Base-by-base conservation (phyloP, 768 basidiomycete genomes). In the Serpula lacrymans region DNA sequence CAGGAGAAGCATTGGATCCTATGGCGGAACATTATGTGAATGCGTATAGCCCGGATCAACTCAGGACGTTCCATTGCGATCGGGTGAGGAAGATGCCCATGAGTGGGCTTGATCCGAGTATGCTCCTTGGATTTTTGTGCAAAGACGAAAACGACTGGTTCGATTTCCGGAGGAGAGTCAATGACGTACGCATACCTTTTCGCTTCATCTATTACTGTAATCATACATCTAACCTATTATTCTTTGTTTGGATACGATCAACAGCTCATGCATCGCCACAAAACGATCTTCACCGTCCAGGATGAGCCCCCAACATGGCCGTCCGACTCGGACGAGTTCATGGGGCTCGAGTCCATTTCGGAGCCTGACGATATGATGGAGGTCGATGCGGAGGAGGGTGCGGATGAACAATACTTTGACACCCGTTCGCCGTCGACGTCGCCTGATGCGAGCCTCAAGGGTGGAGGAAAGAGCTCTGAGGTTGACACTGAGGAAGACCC, bases 1-100 rank as follows among this genome's bases (percentile, higher is more conserved):
- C 63, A 34, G 59, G 52, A 22, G 48, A 39, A 34, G 66, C 63
- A 34, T 51, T 67, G 40, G 69, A 84, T 41, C 55, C 68, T 0
- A 26, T 78, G 6, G 76, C 82, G 45, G 64, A 75, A 37, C 82
- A 86, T 52, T 89, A 84, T 44, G 77, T 75, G 16, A 73, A 70
- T 0, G 84, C 92, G 8, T 99, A 97, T 59, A 67, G 75, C 2
- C 63, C 75, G 3, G 47, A 70, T 4, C 89, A 94, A 55, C 67
- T 97, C 24, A 78, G 77, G 53, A 95, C 89, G 10, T 99, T 93
- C 70, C 96, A 98, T 62, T 93, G 92, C 59, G 96, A 99, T n/a
- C 80, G 85, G 13, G 85, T 98, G 27, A 74, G 91, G 57, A 97
- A 95, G 78, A 95, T 98, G 88, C 85, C 85, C 1, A 63, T 98